Percentiles rank a stretch among this genome's conserved stretches.
These are phyloP conservation scores for Alisma plantagoaquatica DNA, from an alignment of 106 monocot species.

Conservation along the genomic window DNA sequence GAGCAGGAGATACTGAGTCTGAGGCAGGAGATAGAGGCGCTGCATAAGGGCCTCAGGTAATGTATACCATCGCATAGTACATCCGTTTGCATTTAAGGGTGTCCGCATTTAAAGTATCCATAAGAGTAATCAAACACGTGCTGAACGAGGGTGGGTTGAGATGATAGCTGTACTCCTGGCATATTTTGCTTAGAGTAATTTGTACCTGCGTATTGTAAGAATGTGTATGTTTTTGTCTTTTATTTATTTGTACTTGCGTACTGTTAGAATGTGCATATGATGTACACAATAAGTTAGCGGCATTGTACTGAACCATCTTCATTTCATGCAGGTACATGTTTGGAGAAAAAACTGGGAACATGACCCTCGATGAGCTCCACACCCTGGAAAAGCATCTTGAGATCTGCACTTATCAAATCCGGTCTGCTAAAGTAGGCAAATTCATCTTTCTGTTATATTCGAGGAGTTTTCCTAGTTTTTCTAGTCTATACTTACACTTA, in stretches of 20 bases:
- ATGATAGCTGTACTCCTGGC: too few species aligned
- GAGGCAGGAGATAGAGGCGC: conserved; percentile 48
- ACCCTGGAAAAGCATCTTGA: conserved; percentile 62
- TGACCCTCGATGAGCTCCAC: conserved; percentile 58
- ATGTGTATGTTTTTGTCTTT: neutral
- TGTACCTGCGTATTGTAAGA: neutral
- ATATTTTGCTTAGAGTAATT: neutral
- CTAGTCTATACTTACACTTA: too few species aligned
- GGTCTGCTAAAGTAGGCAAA: conserved; percentile 36
- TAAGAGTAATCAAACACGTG: too few species aligned
- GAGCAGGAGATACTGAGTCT: conserved; percentile 35
- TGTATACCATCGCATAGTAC: neutral
- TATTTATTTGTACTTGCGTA: too few species aligned
- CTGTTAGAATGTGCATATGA: too few species aligned
- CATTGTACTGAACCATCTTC: neutral
- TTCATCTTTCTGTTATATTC: too few species aligned
- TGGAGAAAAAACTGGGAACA: conserved; percentile 31
- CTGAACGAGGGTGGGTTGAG: too few species aligned
- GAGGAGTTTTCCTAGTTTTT: too few species aligned
- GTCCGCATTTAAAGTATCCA: too few species aligned
- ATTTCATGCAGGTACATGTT: conserved; percentile 37
- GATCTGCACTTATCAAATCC: conserved; percentile 53
- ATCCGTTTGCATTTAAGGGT: too few species aligned
- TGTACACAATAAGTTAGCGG: too few species aligned
- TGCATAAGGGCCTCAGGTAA: conserved; percentile 73